Conservation (phyloP, 352 stramenopile species). For the Pythium grandisporangium region DNA sequence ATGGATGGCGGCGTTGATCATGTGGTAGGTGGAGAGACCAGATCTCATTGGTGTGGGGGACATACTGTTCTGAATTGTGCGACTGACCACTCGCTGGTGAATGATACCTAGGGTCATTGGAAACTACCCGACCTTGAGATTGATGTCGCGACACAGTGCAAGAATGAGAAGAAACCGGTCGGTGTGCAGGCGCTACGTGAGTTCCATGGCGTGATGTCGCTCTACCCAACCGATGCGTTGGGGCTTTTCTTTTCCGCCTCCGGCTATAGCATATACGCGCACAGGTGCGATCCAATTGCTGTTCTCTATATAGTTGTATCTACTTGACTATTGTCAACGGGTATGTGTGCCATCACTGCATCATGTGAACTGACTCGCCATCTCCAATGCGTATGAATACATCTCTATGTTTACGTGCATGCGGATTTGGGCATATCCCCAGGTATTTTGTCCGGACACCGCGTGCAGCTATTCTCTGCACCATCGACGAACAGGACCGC, state of each 20-base stretch:
- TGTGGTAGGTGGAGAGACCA: neutral
- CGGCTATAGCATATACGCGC: conserved; percentile 73
- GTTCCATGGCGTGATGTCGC: conserved; percentile 62
- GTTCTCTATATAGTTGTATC: too few relatives aligned
- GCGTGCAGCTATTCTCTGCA: conserved; percentile 53
- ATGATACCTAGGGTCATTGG: conserved; percentile 41
- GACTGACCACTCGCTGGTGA: too few relatives aligned
- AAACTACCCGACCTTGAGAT: conserved; percentile 44
- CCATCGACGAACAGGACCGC: conserved; percentile 22
- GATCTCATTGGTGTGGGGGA: too few relatives aligned
- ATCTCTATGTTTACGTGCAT: too few relatives aligned
- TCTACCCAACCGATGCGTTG: conserved; percentile 28
- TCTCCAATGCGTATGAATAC: too few relatives aligned
- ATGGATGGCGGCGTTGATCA: conserved; percentile 73
- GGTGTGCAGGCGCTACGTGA: conserved; percentile 58
- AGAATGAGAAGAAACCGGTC: conserved; percentile 64
- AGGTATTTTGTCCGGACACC: conserved; percentile 57
- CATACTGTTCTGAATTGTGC: too few relatives aligned
- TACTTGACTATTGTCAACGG: too few relatives aligned
- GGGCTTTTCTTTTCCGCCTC: conserved; percentile 62
- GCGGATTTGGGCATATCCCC: too few relatives aligned
- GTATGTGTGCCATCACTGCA: too few relatives aligned
- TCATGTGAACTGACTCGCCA: too few relatives aligned
- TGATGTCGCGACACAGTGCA: conserved; percentile 74
- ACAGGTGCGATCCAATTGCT: conserved; percentile 36